Evolutionary conservation across 768 basidiomycete species (phyloP), one percentile per base, ranked within the genome.

Genomic region (Megacollybia marginata): DNA sequence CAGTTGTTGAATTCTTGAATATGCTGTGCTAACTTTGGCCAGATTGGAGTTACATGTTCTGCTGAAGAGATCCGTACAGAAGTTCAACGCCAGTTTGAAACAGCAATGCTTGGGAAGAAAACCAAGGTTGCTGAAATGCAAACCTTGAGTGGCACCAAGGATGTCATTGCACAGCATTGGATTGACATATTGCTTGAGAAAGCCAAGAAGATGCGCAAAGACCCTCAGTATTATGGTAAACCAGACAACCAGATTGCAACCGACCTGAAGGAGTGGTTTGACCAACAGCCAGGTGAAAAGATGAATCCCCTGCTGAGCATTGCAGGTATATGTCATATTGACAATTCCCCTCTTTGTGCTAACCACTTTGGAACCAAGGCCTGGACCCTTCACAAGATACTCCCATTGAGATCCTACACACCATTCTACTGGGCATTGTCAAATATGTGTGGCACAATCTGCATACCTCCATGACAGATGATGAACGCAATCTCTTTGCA

Each of bases 361-460:
- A 44, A 44, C 11, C 20, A 19, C 43, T 44, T 11, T 44, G 43
- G 10, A 19, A 9, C 19, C 10, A 2, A 60, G 60, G 61, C 6
- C 52, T 65, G 11, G 59, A 65, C 49, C 62, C 62, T 5, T 13
- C 44, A 36, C 31, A 56, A 3, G 62, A 65, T 40, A 64, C 63
- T 0, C 59, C 66, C 0, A 58, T 65, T 15, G 67, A 73, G 52
- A 61, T 72, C 20, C 57, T 72, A 0, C 69, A 73, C 44, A 69
- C 67, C 0, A 58, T 66, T 15, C 59, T 69, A 0, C 67, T 73
- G 12, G 69, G 70, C 0, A 48, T 63, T 15, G 56, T 63, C 16
- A 72, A 72, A 43, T 72, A 73, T 53, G 48, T 63, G 0, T 73
- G 70, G 72, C 62, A 68, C 42, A n/a, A 36, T 1, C 52, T 59